A percentile compares a stretch with the other conserved stretches of the same genome.
Conservation (phyloP, 176 grass and related monocot species). For the Zizania latifolia region DNA sequence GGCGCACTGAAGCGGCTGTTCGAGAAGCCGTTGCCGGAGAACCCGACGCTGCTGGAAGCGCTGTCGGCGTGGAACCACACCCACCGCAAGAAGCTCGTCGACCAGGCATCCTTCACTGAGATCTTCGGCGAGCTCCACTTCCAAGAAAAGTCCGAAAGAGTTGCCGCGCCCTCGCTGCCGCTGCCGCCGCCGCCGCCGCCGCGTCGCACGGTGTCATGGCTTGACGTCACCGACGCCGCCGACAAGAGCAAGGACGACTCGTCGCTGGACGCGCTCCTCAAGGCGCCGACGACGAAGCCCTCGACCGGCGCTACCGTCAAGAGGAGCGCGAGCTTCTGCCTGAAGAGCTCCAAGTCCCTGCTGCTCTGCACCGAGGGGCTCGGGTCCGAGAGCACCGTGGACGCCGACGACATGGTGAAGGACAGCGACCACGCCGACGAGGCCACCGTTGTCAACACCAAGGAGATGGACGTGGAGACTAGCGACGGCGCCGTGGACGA, state of each 20-base stretch:
- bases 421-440: slow-evolving; percentile 29
- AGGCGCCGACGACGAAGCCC: slow-evolving; percentile 21
- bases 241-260: slow-evolving; percentile 51
- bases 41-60: slow-evolving; percentile 82
- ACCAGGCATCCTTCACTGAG: slow-evolving; percentile 71
- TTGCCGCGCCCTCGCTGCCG: not conserved
- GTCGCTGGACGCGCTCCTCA: slow-evolving; percentile 42
- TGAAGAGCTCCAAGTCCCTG: slow-evolving; percentile 41
- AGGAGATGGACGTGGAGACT: not conserved
- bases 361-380: slow-evolving; percentile 82
- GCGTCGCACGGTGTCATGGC: not conserved
- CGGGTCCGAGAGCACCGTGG: slow-evolving; percentile 75
- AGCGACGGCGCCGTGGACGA: not conserved
- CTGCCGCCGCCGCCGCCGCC: not conserved
- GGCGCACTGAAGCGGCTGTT: slow-evolving; percentile 69
- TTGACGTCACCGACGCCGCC: not conserved
- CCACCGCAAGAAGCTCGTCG: slow-evolving; percentile 46
- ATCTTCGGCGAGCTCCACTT: slow-evolving; percentile 96
- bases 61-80: slow-evolving; percentile 65
- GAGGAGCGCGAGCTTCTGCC: slow-evolving; percentile 51
- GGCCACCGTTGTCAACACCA: not conserved
- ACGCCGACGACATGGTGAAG: slow-evolving; percentile 56
- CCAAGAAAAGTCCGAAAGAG: slow-evolving; percentile 36
- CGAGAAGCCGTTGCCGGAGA: slow-evolving; percentile 87
- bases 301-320: not conserved